Evolutionary conservation across 2,329 filamentous ascomycete genomes (phyloP), one percentile per base, ranked within the genome.

Genomic region (Cordyceps javanica): DNA sequence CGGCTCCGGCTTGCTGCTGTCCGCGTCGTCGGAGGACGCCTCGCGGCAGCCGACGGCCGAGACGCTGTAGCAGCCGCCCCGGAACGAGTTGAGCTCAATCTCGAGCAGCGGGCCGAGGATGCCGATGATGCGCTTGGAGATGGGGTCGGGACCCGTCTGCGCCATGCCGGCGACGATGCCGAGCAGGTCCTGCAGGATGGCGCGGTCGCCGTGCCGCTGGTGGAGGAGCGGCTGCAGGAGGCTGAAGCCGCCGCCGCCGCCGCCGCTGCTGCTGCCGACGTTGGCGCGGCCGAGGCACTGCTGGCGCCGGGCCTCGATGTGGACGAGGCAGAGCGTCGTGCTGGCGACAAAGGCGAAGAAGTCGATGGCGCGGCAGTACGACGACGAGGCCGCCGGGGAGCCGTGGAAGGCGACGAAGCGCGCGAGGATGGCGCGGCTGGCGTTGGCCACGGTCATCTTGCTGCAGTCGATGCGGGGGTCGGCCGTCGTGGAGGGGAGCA

Each of bases 301-400:
- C 28, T 64, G 62, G 6, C 67, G 66, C 4, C 61, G 64, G 8
- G 59, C 63, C 2, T 66, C 72, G 2, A 82, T 71, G 60, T 83
- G 77, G 0, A 74, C 76, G 0, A 82, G 66, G 19, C 79, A 72
- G 0, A 83, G 64, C 0, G 78, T 76, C 61, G 77, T 75, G 30
- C 73, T 73, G 0, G 79, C 76, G 5, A 81, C 75, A 4, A 82
- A 72, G 0, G 76, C 75, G 1, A 77, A 69, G 39, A 79, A 80
- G 63, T 82, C 79, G 1, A 76, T 70, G 25, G 77, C 77, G 1
- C 78, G 76, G 45, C 69, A 73, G 42, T 75, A 77, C 2, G 79
- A 63, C 0, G 70, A 66, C 0, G 70, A 66, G 3, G 68, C 68
- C 46, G 70, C 72, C 1, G 73, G 72, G 2, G 75, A 67, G 3